Evolutionary conservation across 257 asterid species (phyloP).

Genomic region (Solanum tarijense): DNA sequence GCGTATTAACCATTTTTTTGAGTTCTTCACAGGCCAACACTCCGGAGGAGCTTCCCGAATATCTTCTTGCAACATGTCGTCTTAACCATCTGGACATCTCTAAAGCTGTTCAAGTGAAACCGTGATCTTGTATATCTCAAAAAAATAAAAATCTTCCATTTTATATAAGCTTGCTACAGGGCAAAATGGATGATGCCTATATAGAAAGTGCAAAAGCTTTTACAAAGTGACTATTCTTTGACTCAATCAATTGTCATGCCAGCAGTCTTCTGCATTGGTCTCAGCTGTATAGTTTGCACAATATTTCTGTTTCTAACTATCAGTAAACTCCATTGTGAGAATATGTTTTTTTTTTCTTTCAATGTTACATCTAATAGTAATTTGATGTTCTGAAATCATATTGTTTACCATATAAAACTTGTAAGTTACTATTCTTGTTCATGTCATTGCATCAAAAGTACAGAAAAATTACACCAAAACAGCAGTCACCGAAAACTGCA

Average conservation of each 20-base stretch:
- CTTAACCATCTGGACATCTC: constrained; percentile 70
- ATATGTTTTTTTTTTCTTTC: not conserved
- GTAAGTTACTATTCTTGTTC: not conserved
- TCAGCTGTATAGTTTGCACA: not conserved
- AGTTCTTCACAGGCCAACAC: constrained; percentile 53
- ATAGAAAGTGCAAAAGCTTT: not conserved
- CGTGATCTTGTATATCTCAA: not conserved
- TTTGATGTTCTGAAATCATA: not conserved
- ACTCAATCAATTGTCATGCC: not conserved
- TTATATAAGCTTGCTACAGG: not conserved
- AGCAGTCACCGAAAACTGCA: not conserved
- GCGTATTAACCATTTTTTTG: not conserved
- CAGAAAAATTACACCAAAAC: not conserved
- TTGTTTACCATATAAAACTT: not conserved
- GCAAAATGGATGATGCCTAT: not conserved
- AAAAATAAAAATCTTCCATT: not conserved
- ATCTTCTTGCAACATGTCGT: constrained; percentile 77
- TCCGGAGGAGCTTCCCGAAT: constrained; percentile 75
- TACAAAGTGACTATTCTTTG: not conserved
- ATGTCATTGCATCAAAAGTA: not conserved
- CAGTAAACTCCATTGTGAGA: not conserved
- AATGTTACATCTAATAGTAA: not conserved
- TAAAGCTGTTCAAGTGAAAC: constrained; percentile 40
- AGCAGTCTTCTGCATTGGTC: not conserved
- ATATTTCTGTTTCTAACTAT: not conserved